phyloP scores from a whole-genome alignment of 148 eudicot species.

The Nepenthes gracilis region DNA sequence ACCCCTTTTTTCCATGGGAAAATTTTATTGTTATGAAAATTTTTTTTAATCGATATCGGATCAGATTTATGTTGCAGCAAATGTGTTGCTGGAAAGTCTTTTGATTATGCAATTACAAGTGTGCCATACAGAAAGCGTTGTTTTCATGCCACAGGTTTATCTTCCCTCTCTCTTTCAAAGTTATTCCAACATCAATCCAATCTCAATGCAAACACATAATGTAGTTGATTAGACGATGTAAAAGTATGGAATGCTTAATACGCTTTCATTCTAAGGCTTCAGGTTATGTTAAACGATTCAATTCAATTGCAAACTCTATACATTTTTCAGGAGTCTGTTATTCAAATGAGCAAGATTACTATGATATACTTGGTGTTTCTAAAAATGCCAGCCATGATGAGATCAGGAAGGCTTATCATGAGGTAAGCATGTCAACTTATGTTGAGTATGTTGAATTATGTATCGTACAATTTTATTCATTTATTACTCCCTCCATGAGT shows the following conservation, averaged over 20 bases:
- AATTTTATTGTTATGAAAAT: not conserved
- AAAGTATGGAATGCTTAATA: too few species aligned
- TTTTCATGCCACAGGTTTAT: not conserved
- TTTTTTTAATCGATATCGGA: not conserved
- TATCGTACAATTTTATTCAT: not conserved
- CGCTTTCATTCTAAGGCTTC: too few species aligned
- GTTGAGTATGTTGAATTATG: not conserved
- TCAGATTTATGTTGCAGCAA: not conserved
- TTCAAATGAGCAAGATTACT: constrained; percentile 40
- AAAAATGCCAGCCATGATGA: constrained; percentile 58
- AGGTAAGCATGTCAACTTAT: constrained; percentile 17
- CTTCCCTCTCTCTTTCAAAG: too few species aligned
- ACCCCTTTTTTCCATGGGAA: too few species aligned
- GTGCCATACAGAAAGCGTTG: not conserved
- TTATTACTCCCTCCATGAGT: too few species aligned
- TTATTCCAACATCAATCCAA: too few species aligned
- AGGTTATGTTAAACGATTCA: too few species aligned
- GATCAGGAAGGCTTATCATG: constrained; percentile 80
- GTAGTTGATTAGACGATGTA: too few species aligned
- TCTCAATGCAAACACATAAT: too few species aligned
- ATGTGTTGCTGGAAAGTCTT: not conserved
- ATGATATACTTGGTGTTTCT: constrained; percentile 68
- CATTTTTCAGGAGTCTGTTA: constrained; percentile 32
- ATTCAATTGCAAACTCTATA: constrained; percentile 2
- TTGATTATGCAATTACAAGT: not conserved